Conservation (phyloP, 306 rosid species). For the Fagus crenata region DNA sequence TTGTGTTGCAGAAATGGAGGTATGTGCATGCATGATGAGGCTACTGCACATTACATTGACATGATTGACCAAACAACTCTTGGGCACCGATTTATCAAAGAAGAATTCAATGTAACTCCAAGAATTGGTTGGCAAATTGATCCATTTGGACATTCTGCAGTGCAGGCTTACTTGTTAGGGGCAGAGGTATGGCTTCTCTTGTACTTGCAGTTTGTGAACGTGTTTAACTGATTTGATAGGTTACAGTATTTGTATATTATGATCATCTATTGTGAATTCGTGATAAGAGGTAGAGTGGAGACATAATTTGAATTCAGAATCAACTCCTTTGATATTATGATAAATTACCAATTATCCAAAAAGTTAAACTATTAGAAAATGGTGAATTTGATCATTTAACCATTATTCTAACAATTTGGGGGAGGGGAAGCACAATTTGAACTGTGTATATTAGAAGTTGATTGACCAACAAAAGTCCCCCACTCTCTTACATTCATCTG, state of each 20-base stretch:
- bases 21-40: slow-evolving; percentile 92
- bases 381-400: no score
- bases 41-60: slow-evolving; percentile 75
- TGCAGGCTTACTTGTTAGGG: slow-evolving; percentile 74
- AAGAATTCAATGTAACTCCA: slow-evolving; percentile 64
- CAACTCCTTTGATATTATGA: no score
- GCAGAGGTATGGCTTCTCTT: slow-evolving; percentile 59
- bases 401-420: no score
- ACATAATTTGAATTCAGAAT: no score
- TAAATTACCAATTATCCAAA: no score
- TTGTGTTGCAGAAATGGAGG: slow-evolving; percentile 78
- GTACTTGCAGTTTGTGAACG: neutral
- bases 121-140: slow-evolving; percentile 92
- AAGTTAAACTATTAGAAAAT: no score
- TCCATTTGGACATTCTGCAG: slow-evolving; percentile 90
- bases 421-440: neutral
- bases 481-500: neutral
- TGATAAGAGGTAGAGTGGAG: no score
- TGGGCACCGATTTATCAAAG: slow-evolving; percentile 69
- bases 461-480: neutral
- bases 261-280: no score
- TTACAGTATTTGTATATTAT: neutral
- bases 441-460: neutral
- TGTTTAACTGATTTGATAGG: neutral
- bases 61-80: slow-evolving; percentile 93